A percentile compares a stretch with the other conserved stretches of the same genome.
Conservation (phyloP, 1,139 yeast genomes). For the Debaryomyces robertsiae region DNA sequence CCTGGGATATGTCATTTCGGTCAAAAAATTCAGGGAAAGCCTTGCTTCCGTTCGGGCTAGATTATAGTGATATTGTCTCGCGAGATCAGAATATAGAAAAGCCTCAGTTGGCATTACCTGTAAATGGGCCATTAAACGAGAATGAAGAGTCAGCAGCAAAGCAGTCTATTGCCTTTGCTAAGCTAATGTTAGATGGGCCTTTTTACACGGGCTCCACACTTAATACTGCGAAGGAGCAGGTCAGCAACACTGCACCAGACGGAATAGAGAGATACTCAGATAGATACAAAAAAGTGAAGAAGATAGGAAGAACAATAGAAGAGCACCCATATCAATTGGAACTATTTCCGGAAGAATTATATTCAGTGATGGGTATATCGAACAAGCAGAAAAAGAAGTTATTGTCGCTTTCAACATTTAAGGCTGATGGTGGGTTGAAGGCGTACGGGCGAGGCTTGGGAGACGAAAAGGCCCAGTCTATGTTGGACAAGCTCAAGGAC, state of each 20-base stretch:
- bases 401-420: conserved; percentile 52
- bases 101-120: conserved; percentile 57
- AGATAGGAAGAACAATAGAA: conserved; percentile 74
- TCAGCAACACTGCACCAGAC: conserved; percentile 34
- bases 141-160: conserved; percentile 63
- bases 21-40: conserved; percentile 28
- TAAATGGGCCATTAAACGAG: conserved; percentile 61
- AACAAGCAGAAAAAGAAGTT: conserved; percentile 54
- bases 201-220: conserved; percentile 65
- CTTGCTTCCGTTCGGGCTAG: conserved; percentile 67
- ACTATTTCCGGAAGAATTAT: conserved; percentile 80
- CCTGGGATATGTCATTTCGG: conserved; percentile 28
- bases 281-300: conserved; percentile 68
- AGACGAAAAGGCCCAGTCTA: conserved; percentile 39
- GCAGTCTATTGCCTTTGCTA: conserved; percentile 61
- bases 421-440: conserved; percentile 49
- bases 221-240: conserved; percentile 25
- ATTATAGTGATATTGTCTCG: conserved; percentile 57
- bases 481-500: conserved; percentile 61
- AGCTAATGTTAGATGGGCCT: conserved; percentile 70
- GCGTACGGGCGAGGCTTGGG: conserved; percentile 32
- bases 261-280: conserved; percentile 78
- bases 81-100: conserved; percentile 35
- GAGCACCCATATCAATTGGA: conserved; percentile 78
- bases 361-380: conserved; percentile 70